Conservation (phyloP, 768 basidiomycete genomes). For the Boletus pseudopeckii region DNA sequence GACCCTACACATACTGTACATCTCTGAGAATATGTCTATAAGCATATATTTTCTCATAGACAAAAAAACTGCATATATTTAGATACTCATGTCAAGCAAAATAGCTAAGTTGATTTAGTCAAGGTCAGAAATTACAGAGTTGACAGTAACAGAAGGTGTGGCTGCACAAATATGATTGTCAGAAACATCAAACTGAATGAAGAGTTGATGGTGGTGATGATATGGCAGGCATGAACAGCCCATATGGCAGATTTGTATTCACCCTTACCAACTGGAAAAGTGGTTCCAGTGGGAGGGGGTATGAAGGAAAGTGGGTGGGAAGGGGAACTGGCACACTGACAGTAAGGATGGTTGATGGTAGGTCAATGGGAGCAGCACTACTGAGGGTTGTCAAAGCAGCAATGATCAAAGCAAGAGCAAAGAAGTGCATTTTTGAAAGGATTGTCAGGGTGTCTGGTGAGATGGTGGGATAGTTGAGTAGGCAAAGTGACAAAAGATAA, state of each 20-base stretch:
- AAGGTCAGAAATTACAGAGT: slow-evolving; percentile 22
- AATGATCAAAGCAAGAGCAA: slow-evolving; percentile 24
- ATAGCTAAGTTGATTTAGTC: slow-evolving; percentile 17
- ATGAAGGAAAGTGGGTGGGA: no score
- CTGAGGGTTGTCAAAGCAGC: slow-evolving; percentile 30
- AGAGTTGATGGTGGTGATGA: neutral
- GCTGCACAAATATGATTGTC: neutral
- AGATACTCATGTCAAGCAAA: slow-evolving; percentile 22
- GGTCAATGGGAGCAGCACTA: slow-evolving; percentile 19
- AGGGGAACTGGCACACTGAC: neutral
- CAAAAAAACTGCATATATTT: slow-evolving; percentile 1
- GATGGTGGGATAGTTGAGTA: neutral
- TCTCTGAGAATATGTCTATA: neutral
- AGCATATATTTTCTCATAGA: neutral
- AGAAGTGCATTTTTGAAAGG: slow-evolving; percentile 38
- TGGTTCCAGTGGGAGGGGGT: neutral
- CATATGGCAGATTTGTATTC: neutral
- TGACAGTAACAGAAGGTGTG: slow-evolving; percentile 19
- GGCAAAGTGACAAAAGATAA: slow-evolving; percentile 9
- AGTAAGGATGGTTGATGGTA: neutral
- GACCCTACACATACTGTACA: neutral
- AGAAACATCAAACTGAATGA: neutral
- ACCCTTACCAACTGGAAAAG: no score
- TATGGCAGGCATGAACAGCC: neutral
- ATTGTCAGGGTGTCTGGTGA: slow-evolving; percentile 26